phyloP scores from a whole-genome alignment of 768 basidiomycete genomes.

The Coprinopsis marcescibilis region DNA sequence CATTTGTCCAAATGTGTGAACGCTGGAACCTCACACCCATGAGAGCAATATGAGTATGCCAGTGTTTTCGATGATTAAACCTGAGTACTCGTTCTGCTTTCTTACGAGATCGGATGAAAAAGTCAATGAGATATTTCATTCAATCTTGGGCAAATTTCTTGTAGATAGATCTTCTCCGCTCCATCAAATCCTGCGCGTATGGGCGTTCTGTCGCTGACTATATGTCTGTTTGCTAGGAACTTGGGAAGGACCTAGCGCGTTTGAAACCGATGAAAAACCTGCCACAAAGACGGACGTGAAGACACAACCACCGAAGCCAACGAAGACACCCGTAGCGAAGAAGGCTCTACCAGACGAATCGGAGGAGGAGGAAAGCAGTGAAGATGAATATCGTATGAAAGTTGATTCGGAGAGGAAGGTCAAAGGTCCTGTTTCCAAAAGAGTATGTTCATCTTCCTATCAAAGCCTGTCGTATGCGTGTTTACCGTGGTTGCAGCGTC shows the following conservation, averaged over 20 bases:
- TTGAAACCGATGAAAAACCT: constrained; percentile 34
- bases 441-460: constrained; percentile 10
- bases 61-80: constrained; percentile 1
- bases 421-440: constrained; percentile 33
- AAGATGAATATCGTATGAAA: constrained; percentile 68
- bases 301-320: constrained; percentile 22
- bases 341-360: constrained; percentile 33
- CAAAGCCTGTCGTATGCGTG: constrained; percentile 3
- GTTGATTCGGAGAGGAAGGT: constrained; percentile 26
- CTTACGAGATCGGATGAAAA: constrained; percentile 5
- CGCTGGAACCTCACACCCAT: not conserved
- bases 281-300: constrained; percentile 25
- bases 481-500: not conserved
- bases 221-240: constrained; percentile 40
- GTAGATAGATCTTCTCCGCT: constrained; percentile 8
- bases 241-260: constrained; percentile 64
- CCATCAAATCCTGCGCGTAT: constrained; percentile 9
- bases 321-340: constrained; percentile 15
- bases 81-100: constrained; percentile 9
- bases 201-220: constrained; percentile 13
- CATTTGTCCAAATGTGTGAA: constrained; percentile 5
- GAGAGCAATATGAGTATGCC: constrained; percentile 12
- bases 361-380: constrained; percentile 48
- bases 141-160: not conserved
- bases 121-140: not conserved